Base-by-base conservation (phyloP, 768 basidiomycete species). In the Hebeloma cylindrosporum region DNA sequence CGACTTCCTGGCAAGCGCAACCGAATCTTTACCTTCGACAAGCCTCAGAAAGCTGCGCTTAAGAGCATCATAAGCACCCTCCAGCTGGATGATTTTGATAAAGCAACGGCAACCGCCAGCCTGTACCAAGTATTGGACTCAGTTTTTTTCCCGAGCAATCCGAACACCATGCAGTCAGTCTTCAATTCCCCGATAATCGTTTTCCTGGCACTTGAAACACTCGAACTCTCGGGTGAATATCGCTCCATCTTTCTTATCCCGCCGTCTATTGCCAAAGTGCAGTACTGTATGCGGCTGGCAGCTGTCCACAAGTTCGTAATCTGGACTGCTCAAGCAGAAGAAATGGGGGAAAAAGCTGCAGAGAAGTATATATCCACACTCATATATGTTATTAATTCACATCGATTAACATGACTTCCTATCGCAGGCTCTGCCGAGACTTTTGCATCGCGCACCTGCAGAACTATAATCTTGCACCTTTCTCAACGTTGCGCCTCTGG, bases 391-490 rank as follows among this genome's bases (percentile, higher is more conserved):
- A n/a, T n/a, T n/a, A n/a, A n/a, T n/a, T n/a, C n/a, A n/a, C n/a
- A n/a, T n/a, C n/a, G n/a, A n/a, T n/a, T n/a, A n/a, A n/a, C n/a
- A n/a, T n/a, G n/a, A n/a, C n/a, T n/a, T n/a, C n/a, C n/a, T n/a
- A n/a, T n/a, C n/a, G 11, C 13, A 41, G 40, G 3, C 10, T 3
- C 20, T 41, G 23, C 25, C 7, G 30, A 13, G 30, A 18, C n/a
- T 41, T 29, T 25, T 41, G 26, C 28, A 20, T 7, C 13, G 8
- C 27, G 11, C 17, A 29, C 18, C 29, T 41, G 10, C 40, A 41
- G 23, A 28, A 41, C 16, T 13, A 28, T 4, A 41, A 41, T 26
- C 23, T 41, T 27, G 9, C 40, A 14, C 40, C 40, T 13, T 41
- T 41, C 30, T 10, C 40, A 28, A 8, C 40, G 7, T 8, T 41